Evolutionary conservation across 164 flowering plant species (phyloP).

Genomic region (Akebia trifoliata): DNA sequence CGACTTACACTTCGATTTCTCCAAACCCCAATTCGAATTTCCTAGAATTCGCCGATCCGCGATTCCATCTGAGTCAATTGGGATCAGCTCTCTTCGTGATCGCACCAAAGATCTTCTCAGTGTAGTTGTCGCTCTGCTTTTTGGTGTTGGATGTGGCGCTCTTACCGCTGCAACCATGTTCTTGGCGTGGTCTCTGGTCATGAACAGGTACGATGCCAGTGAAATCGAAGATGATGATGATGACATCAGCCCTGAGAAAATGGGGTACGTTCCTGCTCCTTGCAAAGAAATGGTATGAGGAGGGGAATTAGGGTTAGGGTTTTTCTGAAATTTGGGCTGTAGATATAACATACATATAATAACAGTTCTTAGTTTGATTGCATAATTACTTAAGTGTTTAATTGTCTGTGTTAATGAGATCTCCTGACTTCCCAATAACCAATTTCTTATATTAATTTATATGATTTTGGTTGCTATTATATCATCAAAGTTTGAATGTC

Average conservation of each 20-base stretch:
- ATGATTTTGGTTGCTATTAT: no score
- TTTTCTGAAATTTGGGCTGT: slow-evolving; percentile 3
- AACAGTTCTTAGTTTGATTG: no score
- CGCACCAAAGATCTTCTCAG: slow-evolving; percentile 45
- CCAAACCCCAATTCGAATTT: background rate
- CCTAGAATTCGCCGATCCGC: background rate
- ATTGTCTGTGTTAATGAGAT: no score
- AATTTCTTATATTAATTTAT: no score
- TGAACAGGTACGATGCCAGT: slow-evolving; percentile 20
- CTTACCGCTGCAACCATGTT: slow-evolving; percentile 46
- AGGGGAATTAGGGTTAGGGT: slow-evolving; percentile 16
- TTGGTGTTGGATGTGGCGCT: slow-evolving; percentile 54
- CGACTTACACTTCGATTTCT: background rate
- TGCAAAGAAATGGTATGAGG: slow-evolving; percentile 27
- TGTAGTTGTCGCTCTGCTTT: slow-evolving; percentile 42
- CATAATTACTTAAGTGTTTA: no score
- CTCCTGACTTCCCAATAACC: no score
- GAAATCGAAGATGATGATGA: slow-evolving; percentile 18
- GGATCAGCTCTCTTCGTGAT: slow-evolving; percentile 29
- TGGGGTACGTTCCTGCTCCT: slow-evolving; percentile 22
- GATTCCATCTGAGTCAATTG: slow-evolving; percentile 9
- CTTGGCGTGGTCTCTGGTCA: slow-evolving; percentile 40
- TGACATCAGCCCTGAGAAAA: slow-evolving; percentile 19
- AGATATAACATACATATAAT: background rate
- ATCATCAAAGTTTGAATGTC: no score